A percentile compares a stretch with the other conserved stretches of the same genome.
Conservation (phyloP, 2,329 filamentous ascomycete species). For the Phyllosticta paracitricarpa region DNA sequence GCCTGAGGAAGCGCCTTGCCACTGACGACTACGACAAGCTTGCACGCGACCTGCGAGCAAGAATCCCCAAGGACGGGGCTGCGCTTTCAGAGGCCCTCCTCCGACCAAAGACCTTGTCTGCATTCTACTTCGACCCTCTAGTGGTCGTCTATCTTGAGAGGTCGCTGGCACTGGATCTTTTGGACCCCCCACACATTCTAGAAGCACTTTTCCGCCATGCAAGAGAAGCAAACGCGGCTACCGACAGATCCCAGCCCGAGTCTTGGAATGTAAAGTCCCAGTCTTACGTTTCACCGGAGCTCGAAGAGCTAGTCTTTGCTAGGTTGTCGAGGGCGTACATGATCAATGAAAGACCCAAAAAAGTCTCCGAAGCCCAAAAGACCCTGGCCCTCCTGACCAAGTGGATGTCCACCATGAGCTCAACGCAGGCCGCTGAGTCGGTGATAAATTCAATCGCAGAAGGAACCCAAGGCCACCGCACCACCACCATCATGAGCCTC, state of each 20-base stretch:
- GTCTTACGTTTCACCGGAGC: conserved; percentile 25
- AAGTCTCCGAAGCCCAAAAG: conserved; percentile 21
- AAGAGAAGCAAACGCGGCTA: not conserved
- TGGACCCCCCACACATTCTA: conserved; percentile 27
- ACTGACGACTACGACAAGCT: conserved; percentile 24
- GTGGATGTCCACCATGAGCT: conserved; percentile 32
- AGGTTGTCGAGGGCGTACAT: conserved; percentile 26
- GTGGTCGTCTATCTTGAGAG: conserved; percentile 26
- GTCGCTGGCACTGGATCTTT: conserved; percentile 21
- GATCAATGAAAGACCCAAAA: conserved; percentile 20
- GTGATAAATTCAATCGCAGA: conserved; percentile 31
- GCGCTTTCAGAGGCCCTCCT: conserved; percentile 27
- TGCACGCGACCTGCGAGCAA: conserved; percentile 22
- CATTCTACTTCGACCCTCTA: conserved; percentile 24
- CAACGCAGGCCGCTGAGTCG: conserved; percentile 28
- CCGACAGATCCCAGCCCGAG: not conserved
- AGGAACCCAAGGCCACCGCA: conserved; percentile 38
- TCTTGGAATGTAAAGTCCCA: conserved; percentile 12
- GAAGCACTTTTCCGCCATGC: conserved; percentile 24
- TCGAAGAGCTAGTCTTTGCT: conserved; percentile 29
- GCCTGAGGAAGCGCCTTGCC: conserved; percentile 23
- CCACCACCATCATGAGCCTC: conserved; percentile 52
- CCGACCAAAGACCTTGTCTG: conserved; percentile 19
- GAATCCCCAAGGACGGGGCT: conserved; percentile 24
- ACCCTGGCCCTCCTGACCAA: conserved; percentile 22